Evolutionary conservation across 805 yeast species (phyloP).

Genomic region (Lachancea nothofagi): DNA sequence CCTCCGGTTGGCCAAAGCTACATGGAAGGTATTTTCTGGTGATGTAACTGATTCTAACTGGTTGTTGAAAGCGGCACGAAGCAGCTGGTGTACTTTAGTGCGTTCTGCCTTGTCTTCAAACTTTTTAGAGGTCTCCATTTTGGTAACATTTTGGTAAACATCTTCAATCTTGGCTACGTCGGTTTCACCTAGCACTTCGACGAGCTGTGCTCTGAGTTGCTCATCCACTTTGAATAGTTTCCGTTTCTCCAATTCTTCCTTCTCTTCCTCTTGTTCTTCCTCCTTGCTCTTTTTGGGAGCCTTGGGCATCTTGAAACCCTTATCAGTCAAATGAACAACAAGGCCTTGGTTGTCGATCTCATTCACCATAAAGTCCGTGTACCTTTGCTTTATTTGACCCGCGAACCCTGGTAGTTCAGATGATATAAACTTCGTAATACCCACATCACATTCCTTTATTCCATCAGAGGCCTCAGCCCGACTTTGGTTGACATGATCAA

Average conservation of each 20-base stretch:
- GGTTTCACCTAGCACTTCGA: slow-evolving; percentile 51
- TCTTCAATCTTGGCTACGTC: slow-evolving; percentile 53
- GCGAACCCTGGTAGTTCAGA: slow-evolving; percentile 54
- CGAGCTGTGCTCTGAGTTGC: slow-evolving; percentile 44
- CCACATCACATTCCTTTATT: slow-evolving; percentile 67
- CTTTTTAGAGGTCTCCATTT: slow-evolving; percentile 49
- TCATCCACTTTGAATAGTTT: slow-evolving; percentile 39
- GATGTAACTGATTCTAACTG: slow-evolving; percentile 78
- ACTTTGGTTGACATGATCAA: not conserved
- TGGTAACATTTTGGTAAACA: slow-evolving; percentile 49
- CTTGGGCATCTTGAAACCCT: slow-evolving; percentile 58
- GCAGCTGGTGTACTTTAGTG: slow-evolving; percentile 69
- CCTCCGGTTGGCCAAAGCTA: slow-evolving; percentile 48
- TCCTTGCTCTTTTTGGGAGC: slow-evolving; percentile 39
- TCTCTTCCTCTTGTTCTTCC: slow-evolving; percentile 34
- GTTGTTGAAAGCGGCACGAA: slow-evolving; percentile 68
- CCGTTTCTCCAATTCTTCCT: slow-evolving; percentile 28
- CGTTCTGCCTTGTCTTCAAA: slow-evolving; percentile 69
- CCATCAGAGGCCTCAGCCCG: not conserved
- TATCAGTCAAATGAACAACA: slow-evolving; percentile 70
- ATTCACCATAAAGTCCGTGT: slow-evolving; percentile 89
- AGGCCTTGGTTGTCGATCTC: slow-evolving; percentile 67
- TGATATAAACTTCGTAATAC: slow-evolving; percentile 69
- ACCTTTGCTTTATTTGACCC: slow-evolving; percentile 82
- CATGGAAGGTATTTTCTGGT: slow-evolving; percentile 54